These are phyloP conservation scores for Pseudoscleropodium purum DNA, from an alignment of 225 moss, liverwort and hornwort genomes.

Conservation along the genomic window DNA sequence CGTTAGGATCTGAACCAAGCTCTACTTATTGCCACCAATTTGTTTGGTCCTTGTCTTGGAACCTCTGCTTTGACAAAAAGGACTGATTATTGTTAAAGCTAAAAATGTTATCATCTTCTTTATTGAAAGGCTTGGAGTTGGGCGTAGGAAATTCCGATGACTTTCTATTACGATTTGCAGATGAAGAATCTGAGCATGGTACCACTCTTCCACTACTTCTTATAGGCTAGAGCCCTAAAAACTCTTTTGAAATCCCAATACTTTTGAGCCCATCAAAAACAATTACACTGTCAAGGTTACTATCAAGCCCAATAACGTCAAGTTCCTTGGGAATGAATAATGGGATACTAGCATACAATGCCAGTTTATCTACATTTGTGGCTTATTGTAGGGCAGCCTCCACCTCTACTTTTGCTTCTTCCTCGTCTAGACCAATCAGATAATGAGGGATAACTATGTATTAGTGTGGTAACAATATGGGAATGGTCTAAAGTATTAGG, in stretches of 20 bases:
- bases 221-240: constrained; percentile 17
- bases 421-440: constrained; percentile 35
- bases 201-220: constrained; percentile 37
- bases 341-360: constrained; percentile 40
- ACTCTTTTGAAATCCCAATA: constrained; percentile 5
- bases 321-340: constrained; percentile 43
- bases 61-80: not conserved
- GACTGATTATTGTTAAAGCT: constrained; percentile 2
- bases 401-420: constrained; percentile 38
- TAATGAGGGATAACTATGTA: constrained; percentile 51
- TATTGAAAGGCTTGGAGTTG: not conserved
- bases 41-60: not conserved
- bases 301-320: constrained; percentile 11
- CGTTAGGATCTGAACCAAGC: not conserved
- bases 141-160: not conserved
- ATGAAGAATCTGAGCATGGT: constrained; percentile 15
- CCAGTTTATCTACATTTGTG: constrained; percentile 14
- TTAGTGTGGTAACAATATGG: constrained; percentile 32
- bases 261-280: constrained; percentile 10
- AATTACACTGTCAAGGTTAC: constrained; percentile 4
- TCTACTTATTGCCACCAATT: constrained; percentile 35
- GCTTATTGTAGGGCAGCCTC: constrained; percentile 38
- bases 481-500: constrained; percentile 26
- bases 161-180: not conserved
- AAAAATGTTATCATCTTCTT: constrained; percentile 9